A percentile compares a stretch with the other conserved stretches of the same genome.
phyloP scores from a whole-genome alignment of 805 yeast genomes.

The Schwanniomyces sp. region DNA sequence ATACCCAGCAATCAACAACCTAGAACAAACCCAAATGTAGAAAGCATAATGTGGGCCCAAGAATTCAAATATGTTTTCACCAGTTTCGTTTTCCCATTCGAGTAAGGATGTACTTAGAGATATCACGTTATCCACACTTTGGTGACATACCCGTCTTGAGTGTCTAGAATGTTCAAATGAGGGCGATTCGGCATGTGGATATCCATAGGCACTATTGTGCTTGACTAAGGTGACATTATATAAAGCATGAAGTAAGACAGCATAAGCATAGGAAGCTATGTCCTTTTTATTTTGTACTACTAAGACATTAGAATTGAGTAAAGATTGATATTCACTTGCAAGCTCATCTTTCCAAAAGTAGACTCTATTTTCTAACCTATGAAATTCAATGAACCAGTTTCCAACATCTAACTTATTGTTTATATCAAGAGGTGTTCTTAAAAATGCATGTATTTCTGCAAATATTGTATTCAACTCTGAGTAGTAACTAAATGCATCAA shows the following conservation, averaged over 20 bases:
- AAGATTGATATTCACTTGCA: conserved; percentile 6
- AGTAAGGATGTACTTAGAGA: conserved; percentile 8
- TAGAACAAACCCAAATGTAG: conserved; percentile 15
- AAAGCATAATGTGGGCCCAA: conserved; percentile 18
- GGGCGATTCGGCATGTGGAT: conserved; percentile 12
- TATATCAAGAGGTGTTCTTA: conserved; percentile 13
- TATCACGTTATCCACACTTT: conserved; percentile 9
- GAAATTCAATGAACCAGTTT: conserved; percentile 15
- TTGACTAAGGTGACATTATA: conserved; percentile 14
- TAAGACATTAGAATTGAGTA: conserved; percentile 5
- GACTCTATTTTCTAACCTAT: conserved; percentile 13
- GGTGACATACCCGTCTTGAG: conserved; percentile 10
- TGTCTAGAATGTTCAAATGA: conserved; percentile 12
- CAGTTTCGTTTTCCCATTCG: conserved; percentile 2
- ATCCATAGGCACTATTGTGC: conserved; percentile 14
- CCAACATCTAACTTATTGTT: conserved; percentile 12
- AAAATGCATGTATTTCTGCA: conserved; percentile 7
- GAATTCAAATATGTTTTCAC: conserved; percentile 7
- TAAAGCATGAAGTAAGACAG: conserved; percentile 12
- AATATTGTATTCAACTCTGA: not conserved
- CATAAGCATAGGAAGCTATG: conserved; percentile 4
- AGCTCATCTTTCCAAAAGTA: conserved; percentile 12
- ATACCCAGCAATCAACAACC: conserved; percentile 11
- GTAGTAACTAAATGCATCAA: conserved; percentile 5
- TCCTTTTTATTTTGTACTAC: not conserved